These are phyloP conservation scores for Trichoderma citrinoviride DNA, from an alignment of 2,329 filamentous ascomycete species.

Conservation along the genomic window DNA sequence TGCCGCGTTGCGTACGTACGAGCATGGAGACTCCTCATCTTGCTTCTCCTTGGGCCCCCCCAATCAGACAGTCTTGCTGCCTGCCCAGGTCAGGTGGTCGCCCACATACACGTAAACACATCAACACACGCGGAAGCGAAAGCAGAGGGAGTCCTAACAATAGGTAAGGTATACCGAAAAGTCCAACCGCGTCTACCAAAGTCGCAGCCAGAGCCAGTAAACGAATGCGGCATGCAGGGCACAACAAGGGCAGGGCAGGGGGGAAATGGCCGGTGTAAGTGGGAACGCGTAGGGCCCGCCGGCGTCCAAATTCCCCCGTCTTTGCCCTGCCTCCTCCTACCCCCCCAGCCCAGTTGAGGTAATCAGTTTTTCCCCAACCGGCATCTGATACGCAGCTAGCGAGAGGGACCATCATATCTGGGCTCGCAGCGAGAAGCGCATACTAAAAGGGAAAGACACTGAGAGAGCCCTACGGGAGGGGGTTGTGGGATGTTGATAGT, in stretches of 20 bases:
- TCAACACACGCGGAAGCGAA: no score
- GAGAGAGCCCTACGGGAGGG: not conserved
- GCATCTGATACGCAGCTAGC: not conserved
- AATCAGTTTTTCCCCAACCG: conserved; percentile 2
- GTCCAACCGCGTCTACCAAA: no score
- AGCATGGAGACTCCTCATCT: not conserved
- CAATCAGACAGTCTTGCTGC: conserved; percentile 6
- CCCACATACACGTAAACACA: not conserved
- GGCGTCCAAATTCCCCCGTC: conserved; percentile 1
- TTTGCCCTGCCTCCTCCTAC: not conserved
- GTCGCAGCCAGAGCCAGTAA: no score
- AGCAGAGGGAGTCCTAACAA: no score
- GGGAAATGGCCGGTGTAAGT: not conserved
- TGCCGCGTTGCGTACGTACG: no score
- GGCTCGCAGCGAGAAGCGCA: conserved; percentile 18
- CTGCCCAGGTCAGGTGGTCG: conserved; percentile 3
- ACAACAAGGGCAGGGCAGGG: no score
- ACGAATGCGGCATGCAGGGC: no score
- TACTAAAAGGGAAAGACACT: not conserved
- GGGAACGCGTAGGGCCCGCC: not conserved
- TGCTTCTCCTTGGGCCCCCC: not conserved
- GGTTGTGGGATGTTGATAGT: not conserved
- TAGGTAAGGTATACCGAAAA: no score
- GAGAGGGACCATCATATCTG: not conserved
- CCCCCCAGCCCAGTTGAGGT: not conserved